Conservation (phyloP, 305 asterid species). For the Fraxinus greggii region DNA sequence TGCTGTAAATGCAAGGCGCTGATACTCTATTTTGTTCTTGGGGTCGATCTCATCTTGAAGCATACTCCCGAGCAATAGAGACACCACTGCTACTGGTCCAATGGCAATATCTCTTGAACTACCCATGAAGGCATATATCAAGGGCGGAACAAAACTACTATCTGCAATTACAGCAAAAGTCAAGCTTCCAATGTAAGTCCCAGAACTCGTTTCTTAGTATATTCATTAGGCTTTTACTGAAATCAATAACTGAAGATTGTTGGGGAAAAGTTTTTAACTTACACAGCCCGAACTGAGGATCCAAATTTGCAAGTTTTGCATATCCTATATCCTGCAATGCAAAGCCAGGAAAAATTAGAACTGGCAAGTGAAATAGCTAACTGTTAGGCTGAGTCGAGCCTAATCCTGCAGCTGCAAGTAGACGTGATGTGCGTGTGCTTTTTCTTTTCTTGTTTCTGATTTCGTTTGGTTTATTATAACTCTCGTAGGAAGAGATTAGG, state of each 20-base stretch:
- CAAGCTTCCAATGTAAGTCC: not conserved
- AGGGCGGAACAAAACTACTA: conserved; percentile 63
- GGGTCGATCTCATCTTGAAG: conserved; percentile 49
- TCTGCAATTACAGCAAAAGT: conserved; percentile 30
- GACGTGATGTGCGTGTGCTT: not conserved
- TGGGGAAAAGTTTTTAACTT: conserved; percentile 19
- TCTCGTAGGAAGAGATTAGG: not conserved
- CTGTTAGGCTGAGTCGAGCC: conserved; percentile 1
- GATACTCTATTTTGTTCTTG: conserved; percentile 37
- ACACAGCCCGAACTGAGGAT: conserved; percentile 57
- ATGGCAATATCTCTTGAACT: conserved; percentile 68
- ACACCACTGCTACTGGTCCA: conserved; percentile 71
- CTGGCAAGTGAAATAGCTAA: conserved; percentile 22
- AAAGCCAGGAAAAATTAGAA: not conserved
- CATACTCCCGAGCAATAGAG: conserved; percentile 58
- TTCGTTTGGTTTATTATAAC: not conserved
- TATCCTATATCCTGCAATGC: conserved; percentile 54
- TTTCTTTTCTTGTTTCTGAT: not conserved
- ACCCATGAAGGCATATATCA: conserved; percentile 60
- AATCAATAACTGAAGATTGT: not conserved
- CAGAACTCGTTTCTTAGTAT: not conserved
- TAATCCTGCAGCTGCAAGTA: not conserved
- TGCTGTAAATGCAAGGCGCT: conserved; percentile 56
- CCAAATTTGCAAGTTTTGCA: conserved; percentile 49
- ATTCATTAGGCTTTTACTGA: not conserved